Evolutionary conservation across 2,329 filamentous ascomycete species (phyloP).

Genomic region (Aspergillus fischeri): DNA sequence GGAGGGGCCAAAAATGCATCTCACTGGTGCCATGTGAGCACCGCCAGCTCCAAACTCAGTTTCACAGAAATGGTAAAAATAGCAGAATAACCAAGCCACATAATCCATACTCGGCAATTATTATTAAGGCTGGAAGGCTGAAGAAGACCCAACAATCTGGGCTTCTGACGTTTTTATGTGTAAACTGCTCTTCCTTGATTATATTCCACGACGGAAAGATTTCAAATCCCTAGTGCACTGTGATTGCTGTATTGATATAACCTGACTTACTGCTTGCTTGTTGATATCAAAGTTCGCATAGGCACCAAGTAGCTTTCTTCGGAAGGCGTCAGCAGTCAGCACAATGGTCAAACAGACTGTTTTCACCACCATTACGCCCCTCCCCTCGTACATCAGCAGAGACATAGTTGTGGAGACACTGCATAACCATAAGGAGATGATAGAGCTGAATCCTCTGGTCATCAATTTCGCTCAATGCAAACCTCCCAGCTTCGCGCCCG

Average conservation of each 20-base stretch:
- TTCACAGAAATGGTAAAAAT: not conserved
- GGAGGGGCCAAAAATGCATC: no score
- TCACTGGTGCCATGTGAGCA: not conserved
- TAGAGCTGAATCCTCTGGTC: constrained; percentile 81
- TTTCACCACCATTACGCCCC: constrained; percentile 75
- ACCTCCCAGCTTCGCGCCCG: constrained; percentile 60
- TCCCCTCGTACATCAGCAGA: constrained; percentile 65
- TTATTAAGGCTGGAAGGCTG: not conserved
- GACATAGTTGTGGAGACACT: constrained; percentile 70
- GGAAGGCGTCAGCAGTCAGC: not conserved
- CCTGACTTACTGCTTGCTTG: not conserved
- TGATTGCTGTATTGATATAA: not conserved
- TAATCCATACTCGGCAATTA: not conserved
- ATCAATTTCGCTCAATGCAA: constrained; percentile 65
- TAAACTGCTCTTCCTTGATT: not conserved
- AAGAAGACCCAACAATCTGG: not conserved
- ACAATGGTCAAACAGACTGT: constrained; percentile 65
- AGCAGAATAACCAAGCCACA: not conserved
- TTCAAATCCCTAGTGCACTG: not conserved
- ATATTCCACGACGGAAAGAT: not conserved
- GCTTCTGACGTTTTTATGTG: no score
- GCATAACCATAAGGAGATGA: constrained; percentile 76
- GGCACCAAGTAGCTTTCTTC: not conserved
- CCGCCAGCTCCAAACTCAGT: not conserved
- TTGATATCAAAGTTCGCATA: not conserved